Evolutionary conservation across 2,329 filamentous ascomycete genomes (phyloP).

Genomic region (Pseudogymnoascus sp.): DNA sequence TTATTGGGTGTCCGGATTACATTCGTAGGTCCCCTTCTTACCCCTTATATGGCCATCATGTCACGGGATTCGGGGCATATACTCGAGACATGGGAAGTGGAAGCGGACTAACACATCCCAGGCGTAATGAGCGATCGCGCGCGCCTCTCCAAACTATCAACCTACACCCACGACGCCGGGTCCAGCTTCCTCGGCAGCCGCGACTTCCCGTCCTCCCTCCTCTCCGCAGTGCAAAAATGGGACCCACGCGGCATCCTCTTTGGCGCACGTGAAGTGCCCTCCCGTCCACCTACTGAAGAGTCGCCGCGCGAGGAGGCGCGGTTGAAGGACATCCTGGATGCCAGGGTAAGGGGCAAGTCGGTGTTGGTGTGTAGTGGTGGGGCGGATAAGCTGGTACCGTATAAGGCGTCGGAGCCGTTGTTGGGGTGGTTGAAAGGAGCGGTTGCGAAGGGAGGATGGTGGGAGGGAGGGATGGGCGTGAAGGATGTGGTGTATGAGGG

Average conservation of each 20-base stretch:
- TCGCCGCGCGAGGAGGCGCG: slow-evolving; percentile 35
- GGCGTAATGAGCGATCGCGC: slow-evolving; percentile 73
- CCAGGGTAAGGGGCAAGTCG: slow-evolving; percentile 50
- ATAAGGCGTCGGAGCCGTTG: slow-evolving; percentile 51
- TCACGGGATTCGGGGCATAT: neutral
- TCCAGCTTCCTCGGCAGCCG: slow-evolving; percentile 63
- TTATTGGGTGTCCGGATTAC: slow-evolving; percentile 89
- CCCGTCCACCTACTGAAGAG: slow-evolving; percentile 21
- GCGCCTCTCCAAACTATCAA: slow-evolving; percentile 54
- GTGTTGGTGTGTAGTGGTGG: slow-evolving; percentile 58
- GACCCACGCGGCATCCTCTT: slow-evolving; percentile 75
- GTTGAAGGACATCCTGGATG: slow-evolving; percentile 39
- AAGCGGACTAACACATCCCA: slow-evolving; percentile 10
- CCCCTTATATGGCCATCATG: neutral
- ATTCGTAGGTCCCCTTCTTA: slow-evolving; percentile 41
- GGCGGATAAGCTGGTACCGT: slow-evolving; percentile 66
- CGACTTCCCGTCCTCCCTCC: slow-evolving; percentile 66
- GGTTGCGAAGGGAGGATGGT: slow-evolving; percentile 37
- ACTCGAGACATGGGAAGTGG: no score
- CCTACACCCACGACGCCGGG: slow-evolving; percentile 50
- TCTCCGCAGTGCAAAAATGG: slow-evolving; percentile 52
- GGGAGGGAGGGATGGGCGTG: slow-evolving; percentile 44
- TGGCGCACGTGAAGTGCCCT: slow-evolving; percentile 36
- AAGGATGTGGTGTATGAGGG: slow-evolving; percentile 61
- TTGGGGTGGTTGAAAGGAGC: slow-evolving; percentile 52